Conservation (phyloP, 306 rosid species). For the Rubus parviflorus region DNA sequence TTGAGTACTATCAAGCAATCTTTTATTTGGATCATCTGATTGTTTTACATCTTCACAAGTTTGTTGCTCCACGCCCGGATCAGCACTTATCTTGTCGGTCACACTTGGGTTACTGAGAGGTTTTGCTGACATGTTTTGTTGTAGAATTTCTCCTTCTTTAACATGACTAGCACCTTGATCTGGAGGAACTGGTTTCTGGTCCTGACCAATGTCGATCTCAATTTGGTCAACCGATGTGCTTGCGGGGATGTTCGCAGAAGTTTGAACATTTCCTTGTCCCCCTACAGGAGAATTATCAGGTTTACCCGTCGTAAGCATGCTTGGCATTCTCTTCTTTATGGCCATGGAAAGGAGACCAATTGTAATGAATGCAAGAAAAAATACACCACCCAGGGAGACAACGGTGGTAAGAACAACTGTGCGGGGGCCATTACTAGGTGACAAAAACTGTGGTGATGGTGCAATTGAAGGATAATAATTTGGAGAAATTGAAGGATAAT, state of each 20-base stretch:
- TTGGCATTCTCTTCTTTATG: constrained; percentile 13
- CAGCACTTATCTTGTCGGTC: not conserved
- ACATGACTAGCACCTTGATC: not conserved
- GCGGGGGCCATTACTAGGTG: not conserved
- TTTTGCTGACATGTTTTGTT: not conserved
- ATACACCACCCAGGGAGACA: constrained; percentile 27
- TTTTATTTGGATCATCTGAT: too few relatives aligned
- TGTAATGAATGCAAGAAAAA: constrained; percentile 23
- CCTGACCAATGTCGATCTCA: not conserved
- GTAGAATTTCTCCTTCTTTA: not conserved
- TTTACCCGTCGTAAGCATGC: not conserved
- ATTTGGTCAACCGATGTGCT: not conserved
- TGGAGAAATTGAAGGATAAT: not conserved
- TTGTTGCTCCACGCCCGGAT: too few relatives aligned
- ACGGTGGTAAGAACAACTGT: not conserved
- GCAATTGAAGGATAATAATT: not conserved
- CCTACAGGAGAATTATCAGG: not conserved
- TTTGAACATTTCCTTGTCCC: not conserved
- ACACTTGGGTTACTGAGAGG: not conserved
- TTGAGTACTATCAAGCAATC: too few relatives aligned
- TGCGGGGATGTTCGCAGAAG: not conserved
- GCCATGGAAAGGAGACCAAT: constrained; percentile 20
- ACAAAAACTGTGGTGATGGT: not conserved
- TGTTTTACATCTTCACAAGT: too few relatives aligned
- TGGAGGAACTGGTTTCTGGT: not conserved